phyloP scores from a whole-genome alignment of 164 flowering plant genomes.

The Paratinospora sagittata region DNA sequence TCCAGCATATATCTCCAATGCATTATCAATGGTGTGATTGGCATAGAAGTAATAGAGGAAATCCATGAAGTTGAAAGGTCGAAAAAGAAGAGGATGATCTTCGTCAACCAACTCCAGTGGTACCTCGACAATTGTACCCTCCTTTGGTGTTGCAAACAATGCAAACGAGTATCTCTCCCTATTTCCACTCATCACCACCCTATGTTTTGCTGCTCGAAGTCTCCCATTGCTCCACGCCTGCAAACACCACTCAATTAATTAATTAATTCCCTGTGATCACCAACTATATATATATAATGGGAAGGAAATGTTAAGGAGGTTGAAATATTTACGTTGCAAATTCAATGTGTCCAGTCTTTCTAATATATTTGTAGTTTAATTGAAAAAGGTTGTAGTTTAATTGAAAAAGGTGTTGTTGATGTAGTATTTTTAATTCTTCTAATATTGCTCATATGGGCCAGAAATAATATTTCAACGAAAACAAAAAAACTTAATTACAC shows the following conservation, averaged over 20 bases:
- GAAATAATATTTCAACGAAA: too few species aligned
- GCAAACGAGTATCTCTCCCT: slow-evolving; percentile 39
- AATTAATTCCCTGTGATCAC: neutral
- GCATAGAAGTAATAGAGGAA: slow-evolving; percentile 22
- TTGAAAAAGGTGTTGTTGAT: too few species aligned
- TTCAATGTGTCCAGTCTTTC: too few species aligned
- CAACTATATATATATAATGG: neutral
- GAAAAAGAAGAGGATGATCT: slow-evolving; percentile 47
- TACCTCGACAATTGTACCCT: slow-evolving; percentile 26
- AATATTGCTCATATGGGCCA: too few species aligned
- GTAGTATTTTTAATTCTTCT: too few species aligned
- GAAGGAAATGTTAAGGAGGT: too few species aligned
- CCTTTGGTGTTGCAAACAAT: slow-evolving; percentile 36
- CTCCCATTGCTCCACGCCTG: slow-evolving; percentile 74
- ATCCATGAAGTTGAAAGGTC: slow-evolving; percentile 36
- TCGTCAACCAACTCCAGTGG: slow-evolving; percentile 49
- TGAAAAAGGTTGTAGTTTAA: too few species aligned
- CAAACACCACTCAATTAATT: neutral
- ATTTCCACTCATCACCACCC: slow-evolving; percentile 42
- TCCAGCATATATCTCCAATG: slow-evolving; percentile 35
- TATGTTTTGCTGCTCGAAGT: slow-evolving; percentile 41
- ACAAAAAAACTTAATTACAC: too few species aligned
- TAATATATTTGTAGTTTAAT: too few species aligned
- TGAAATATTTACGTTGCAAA: too few species aligned
- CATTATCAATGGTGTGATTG: slow-evolving; percentile 17